Evolutionary conservation across 371 early-diverging fungal genomes (phyloP).

Genomic region (Rhizopus arrhizus): DNA sequence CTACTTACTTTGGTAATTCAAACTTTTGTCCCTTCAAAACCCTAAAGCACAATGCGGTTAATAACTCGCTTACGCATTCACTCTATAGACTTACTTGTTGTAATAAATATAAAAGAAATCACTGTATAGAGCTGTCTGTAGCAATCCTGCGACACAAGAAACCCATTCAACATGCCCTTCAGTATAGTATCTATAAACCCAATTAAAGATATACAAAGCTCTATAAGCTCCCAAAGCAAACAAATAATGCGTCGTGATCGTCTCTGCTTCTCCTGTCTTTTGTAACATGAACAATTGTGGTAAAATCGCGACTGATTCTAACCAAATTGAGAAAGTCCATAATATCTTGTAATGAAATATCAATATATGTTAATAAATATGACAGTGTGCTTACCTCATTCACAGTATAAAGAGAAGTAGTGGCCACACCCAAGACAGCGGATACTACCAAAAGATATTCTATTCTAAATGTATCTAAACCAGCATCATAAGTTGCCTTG

Average conservation of each 20-base stretch:
- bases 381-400: slow-evolving; percentile 61
- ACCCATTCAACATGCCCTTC: slow-evolving; percentile 76
- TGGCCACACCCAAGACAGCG: slow-evolving; percentile 77
- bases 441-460: slow-evolving; percentile 81
- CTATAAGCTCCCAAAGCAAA: slow-evolving; percentile 98
- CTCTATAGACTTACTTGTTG: slow-evolving; percentile 66
- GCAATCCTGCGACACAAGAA: slow-evolving; percentile 84
- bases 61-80: not conserved
- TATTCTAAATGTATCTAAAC: slow-evolving; percentile 88
- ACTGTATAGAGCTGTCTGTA: slow-evolving; percentile 95
- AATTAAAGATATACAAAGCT: slow-evolving; percentile 91
- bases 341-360: slow-evolving; percentile 53
- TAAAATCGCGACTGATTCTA: slow-evolving; percentile 98
- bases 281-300: slow-evolving; percentile 98
- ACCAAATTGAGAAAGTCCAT: slow-evolving; percentile 96
- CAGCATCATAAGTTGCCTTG: slow-evolving; percentile 91
- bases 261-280: slow-evolving; percentile 98
- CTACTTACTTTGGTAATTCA: slow-evolving; percentile 64
- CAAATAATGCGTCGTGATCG: slow-evolving; percentile 97
- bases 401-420: slow-evolving; percentile 73
- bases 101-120: slow-evolving; percentile 99
- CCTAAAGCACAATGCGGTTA: slow-evolving; percentile 39
- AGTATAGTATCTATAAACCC: slow-evolving; percentile 87
- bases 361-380: not conserved
- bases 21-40: slow-evolving; percentile 87